phyloP scores from a whole-genome alignment of 148 eudicot species.

The Nepenthes gracilis region DNA sequence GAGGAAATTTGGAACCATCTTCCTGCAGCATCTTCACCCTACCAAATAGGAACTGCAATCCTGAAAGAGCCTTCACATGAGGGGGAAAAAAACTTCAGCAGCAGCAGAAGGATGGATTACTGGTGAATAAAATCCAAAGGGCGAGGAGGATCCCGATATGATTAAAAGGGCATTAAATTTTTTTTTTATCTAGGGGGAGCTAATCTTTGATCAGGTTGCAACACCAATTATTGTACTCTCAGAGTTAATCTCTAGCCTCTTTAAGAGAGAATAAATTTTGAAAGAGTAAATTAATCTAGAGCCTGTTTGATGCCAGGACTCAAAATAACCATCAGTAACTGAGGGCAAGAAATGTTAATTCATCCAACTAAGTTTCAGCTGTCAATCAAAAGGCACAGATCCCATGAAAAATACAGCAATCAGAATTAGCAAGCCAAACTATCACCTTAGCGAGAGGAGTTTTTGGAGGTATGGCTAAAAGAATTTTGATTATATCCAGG shows the following conservation, averaged over 20 bases:
- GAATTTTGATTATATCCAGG: constrained; percentile 62
- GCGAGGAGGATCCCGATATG: neutral
- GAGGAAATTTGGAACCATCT: constrained; percentile 67
- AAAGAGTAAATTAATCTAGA: too few species aligned
- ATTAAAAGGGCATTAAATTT: too few species aligned
- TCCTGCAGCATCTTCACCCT: constrained; percentile 57
- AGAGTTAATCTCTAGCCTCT: too few species aligned
- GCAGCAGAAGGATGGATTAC: constrained; percentile 3
- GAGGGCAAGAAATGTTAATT: too few species aligned
- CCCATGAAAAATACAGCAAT: neutral
- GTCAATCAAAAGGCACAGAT: too few species aligned
- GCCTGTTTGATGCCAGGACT: too few species aligned
- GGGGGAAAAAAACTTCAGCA: constrained; percentile 7
- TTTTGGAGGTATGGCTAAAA: constrained; percentile 63
- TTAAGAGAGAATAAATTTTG: too few species aligned
- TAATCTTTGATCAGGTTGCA: too few species aligned
- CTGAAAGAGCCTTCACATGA: constrained; percentile 66
- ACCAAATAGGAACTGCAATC: constrained; percentile 66
- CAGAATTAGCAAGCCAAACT: constrained; percentile 3
- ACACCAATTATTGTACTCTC: too few species aligned
- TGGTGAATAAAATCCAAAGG: constrained; percentile 53
- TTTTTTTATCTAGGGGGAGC: too few species aligned
- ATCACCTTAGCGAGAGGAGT: constrained; percentile 86
- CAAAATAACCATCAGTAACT: too few species aligned
- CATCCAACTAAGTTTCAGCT: too few species aligned